phyloP scores from a whole-genome alignment of 1,139 yeast genomes.

The Candida sp. region DNA sequence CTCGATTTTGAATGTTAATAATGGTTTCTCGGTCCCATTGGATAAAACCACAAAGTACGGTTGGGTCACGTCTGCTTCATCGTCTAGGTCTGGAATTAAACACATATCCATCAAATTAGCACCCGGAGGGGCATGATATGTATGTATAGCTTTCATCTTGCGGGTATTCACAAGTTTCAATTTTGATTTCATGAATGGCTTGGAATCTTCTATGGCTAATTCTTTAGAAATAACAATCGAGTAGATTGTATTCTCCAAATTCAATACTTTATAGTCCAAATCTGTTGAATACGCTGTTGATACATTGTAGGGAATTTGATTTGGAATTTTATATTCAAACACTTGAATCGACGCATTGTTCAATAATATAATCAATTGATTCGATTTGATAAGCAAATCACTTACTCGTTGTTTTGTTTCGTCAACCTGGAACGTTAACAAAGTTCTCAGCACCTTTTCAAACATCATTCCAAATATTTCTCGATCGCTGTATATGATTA shows the following conservation, averaged over 20 bases:
- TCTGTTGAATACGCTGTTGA: conserved; percentile 13
- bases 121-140: conserved; percentile 8
- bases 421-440: not conserved
- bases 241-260: conserved; percentile 9
- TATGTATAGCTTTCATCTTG: conserved; percentile 11
- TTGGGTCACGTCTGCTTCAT: conserved; percentile 3
- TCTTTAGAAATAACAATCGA: conserved; percentile 16
- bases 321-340: not conserved
- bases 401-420: conserved; percentile 1
- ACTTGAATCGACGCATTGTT: not conserved
- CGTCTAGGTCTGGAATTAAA: conserved; percentile 2
- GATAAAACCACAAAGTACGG: conserved; percentile 12
- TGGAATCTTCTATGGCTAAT: conserved; percentile 9
- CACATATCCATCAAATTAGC: conserved; percentile 20
- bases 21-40: conserved; percentile 7
- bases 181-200: conserved; percentile 11
- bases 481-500: not conserved
- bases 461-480: conserved; percentile 1
- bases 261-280: conserved; percentile 13
- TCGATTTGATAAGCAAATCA: not conserved
- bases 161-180: conserved; percentile 15
- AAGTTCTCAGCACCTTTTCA: conserved; percentile 1
- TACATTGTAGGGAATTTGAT: not conserved
- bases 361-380: not conserved
- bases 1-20: conserved; percentile 10